Evolutionary conservation across 1,284 basidiomycete species (phyloP), one percentile per base, ranked within the genome.

Genomic region (Ganoderma multipileum): DNA sequence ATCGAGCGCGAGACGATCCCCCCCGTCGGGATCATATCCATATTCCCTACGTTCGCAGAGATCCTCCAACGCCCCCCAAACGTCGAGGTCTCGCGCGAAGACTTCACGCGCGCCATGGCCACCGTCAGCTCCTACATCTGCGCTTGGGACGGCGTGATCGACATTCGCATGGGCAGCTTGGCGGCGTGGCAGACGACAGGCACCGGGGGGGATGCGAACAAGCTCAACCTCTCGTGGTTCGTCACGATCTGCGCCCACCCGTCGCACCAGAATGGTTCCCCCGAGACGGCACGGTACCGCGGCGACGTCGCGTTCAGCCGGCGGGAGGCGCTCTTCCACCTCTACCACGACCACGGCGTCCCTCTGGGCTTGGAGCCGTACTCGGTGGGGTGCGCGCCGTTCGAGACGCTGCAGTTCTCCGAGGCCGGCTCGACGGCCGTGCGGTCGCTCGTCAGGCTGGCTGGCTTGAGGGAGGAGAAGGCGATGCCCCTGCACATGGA

Each of bases 191-290:
- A 50, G n/a, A 50, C 47, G n/a, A 50, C 23, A 7, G n/a, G 47
- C 47, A 2, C 23, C 47, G 47, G 26, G 8, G 47, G n/a, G 23
- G 47, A 50, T 3, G 9, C 47, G 47, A 50, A 50, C 47, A 50
- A 50, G 47, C 11, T 50, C n/a, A 50, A 50, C n/a, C 47, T 50
- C 47, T 23, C 47, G 47, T 50, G n/a, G 47, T 50, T 50, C 47
- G 47, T 50, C 47, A 50, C 47, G 47, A 12, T 50, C 23, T 50
- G 47, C 23, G 20, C 20, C 47, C 23, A 50, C 47, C 47, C 47
- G 5, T 50, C 47, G 47, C 47, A 50, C 47, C 47, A 12, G 23
- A 11, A 11, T 8, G 47, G 23, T 9, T 47, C 44, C n/a, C 2
- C 44, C 9, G 47, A 4, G 8, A 47, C 44, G 4, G 33, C 3